Evolutionary conservation across 176 grass and related monocot species (phyloP).

Genomic region (Bonia amplexicaulis): DNA sequence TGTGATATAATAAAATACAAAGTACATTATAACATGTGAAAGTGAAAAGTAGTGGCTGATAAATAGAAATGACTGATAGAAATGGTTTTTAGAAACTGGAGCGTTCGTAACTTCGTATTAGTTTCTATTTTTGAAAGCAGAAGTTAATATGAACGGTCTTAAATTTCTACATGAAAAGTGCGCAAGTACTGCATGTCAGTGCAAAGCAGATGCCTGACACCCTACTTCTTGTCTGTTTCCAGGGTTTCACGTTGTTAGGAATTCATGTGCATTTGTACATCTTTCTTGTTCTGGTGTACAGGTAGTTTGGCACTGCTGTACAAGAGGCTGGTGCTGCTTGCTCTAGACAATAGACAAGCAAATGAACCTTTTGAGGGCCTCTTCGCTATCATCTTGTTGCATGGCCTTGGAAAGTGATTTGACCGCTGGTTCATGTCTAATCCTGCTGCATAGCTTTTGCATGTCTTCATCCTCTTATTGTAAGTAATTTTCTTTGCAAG

Average conservation of each 20-base stretch:
- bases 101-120: too few species aligned
- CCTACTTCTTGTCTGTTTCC: slow-evolving; percentile 1
- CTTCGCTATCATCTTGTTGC: slow-evolving; percentile 57
- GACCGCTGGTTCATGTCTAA: slow-evolving; percentile 42
- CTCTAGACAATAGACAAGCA: slow-evolving; percentile 30
- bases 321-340: slow-evolving; percentile 35
- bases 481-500: slow-evolving; percentile 55
- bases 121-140: too few species aligned
- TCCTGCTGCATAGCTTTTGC: slow-evolving; percentile 55
- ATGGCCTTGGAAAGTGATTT: slow-evolving; percentile 23
- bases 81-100: too few species aligned
- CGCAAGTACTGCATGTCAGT: background rate
- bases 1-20: too few species aligned
- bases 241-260: slow-evolving; percentile 9
- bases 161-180: background rate
- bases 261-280: slow-evolving; percentile 20
- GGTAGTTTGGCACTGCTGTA: slow-evolving; percentile 28
- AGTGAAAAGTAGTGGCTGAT: too few species aligned
- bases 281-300: slow-evolving; percentile 23
- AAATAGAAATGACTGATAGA: too few species aligned
- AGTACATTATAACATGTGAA: too few species aligned
- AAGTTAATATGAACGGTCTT: too few species aligned
- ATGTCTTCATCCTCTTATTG: slow-evolving; percentile 65
- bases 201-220: background rate
- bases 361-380: slow-evolving; percentile 50